A percentile compares a stretch with the other conserved stretches of the same genome.
Conservation (phyloP, 345 rosid genomes). For the Salix brachista region DNA sequence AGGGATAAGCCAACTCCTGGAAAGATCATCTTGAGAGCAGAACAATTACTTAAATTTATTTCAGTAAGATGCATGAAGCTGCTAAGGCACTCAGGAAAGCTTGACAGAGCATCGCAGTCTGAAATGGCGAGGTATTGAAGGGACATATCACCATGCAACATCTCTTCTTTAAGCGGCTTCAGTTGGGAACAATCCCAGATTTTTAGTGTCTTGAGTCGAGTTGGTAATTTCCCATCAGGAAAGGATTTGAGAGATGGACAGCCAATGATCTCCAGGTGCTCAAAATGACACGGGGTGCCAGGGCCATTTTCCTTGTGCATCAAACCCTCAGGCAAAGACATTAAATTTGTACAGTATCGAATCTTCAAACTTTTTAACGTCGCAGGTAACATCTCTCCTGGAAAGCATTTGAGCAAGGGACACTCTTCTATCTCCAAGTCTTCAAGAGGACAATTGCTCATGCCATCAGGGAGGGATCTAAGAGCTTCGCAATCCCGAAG, state of each 20-base stretch:
- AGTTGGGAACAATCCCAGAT: conserved; percentile 1
- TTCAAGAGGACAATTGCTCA: conserved; percentile 10
- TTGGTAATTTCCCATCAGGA: conserved; percentile 3
- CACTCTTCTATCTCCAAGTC: conserved; percentile 8
- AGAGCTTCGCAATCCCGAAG: conserved; percentile 6
- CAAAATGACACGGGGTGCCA: neutral
- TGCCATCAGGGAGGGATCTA: conserved; percentile 1
- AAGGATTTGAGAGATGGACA: conserved; percentile 23
- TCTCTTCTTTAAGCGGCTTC: conserved; percentile 3
- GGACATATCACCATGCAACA: conserved; percentile 12
- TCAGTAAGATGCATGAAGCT: conserved; percentile 8
- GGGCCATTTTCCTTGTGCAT: neutral
- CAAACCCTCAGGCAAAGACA: neutral
- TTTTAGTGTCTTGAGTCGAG: conserved; percentile 8
- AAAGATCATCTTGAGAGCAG: neutral
- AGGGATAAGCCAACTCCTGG: neutral
- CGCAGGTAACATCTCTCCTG: neutral
- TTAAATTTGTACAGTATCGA: neutral
- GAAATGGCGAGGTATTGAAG: conserved; percentile 7
- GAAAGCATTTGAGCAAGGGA: conserved; percentile 1
- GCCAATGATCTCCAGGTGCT: neutral
- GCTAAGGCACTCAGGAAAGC: neutral
- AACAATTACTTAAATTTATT: conserved; percentile 8
- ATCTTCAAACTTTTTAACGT: neutral
- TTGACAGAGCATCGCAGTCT: neutral